A percentile compares a stretch with the other conserved stretches of the same genome.
Evolutionary conservation across 1,139 yeast genomes (phyloP).

Genomic region (Candida anutae): DNA sequence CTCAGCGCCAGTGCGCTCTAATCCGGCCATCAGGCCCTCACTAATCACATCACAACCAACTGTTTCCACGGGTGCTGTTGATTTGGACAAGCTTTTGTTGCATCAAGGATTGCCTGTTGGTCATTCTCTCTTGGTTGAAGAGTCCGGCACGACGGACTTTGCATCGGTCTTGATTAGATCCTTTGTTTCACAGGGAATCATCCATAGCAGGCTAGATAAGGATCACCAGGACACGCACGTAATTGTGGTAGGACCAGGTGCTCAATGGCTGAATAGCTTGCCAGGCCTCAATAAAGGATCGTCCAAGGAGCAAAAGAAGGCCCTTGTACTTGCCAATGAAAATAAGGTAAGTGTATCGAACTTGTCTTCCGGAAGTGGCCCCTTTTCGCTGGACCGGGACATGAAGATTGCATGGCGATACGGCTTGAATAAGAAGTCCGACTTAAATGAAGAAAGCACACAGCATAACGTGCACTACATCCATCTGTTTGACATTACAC

Average conservation of each 20-base stretch:
- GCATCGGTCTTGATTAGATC: constrained; percentile 63
- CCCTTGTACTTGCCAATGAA: constrained; percentile 50
- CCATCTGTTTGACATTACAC: constrained; percentile 71
- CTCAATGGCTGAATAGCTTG: constrained; percentile 60
- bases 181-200: constrained; percentile 73
- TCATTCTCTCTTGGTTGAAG: constrained; percentile 62
- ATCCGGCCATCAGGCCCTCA: constrained; percentile 70
- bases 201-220: constrained; percentile 51
- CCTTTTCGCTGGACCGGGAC: no score
- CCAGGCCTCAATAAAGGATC: constrained; percentile 79
- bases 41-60: constrained; percentile 67
- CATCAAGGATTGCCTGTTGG: constrained; percentile 90
- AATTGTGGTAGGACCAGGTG: constrained; percentile 57
- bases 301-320: constrained; percentile 57
- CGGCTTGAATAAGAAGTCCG: constrained; percentile 43
- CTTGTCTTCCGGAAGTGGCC: constrained; percentile 22
- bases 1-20: constrained; percentile 13
- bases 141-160: constrained; percentile 86
- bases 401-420: constrained; percentile 88
- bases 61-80: constrained; percentile 69
- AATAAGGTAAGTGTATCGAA: constrained; percentile 64
- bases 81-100: constrained; percentile 63
- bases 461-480: constrained; percentile 38
- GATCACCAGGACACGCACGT: constrained; percentile 45
- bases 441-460: background rate